Base-by-base conservation (phyloP, 169 alveolate genomes). In the Cryptosporidium canis region DNA sequence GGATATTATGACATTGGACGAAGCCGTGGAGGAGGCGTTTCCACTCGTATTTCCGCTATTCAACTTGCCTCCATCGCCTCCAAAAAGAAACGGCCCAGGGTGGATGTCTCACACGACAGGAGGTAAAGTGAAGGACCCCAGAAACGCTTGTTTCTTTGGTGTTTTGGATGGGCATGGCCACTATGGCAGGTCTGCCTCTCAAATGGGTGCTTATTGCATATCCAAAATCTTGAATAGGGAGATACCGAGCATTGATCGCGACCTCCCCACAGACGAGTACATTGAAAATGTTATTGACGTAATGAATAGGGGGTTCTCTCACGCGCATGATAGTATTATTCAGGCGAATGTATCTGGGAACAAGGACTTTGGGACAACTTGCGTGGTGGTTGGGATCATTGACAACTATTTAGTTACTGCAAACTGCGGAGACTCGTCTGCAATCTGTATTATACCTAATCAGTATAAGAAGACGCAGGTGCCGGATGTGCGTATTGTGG, bases 81-180 rank as follows among this genome's bases (percentile, higher is more conserved):
- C 85, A 47, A 55, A 71, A 11, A 48, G 51, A 18, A 51, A 21
- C 33, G 85, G 44, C 24, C 68, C 85, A 11, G 67, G 67, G 31
- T 55, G 85, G 67, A 31, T 12, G 11, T 51, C 85, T n/a, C 85
- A 71, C 67, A 31, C 85, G 9, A n/a, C 39, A 14, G 85, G 85
- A 7, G 41, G 33, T n/a, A 48, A 71, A 37, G 0, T 66, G 14
- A 37, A 55, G 2, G 58, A 33, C 37, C 31, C 37, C 5, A 53
- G 53, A 1, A 37, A 21, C 9, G 48, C 67, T 48, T 47, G 66
- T 0, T 71, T 71, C 16, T 71, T 71, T 53, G 85, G 85, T 0
- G 53, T 71, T 35, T 18, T 71, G 16, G 85, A 71, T 53, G 85
- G 85, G 5, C 85, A 71, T 71, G 85, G 85, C 11, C 85, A 71